Conservation (phyloP, 2,329 filamentous ascomycete genomes). For the Penicillium frequentans region DNA sequence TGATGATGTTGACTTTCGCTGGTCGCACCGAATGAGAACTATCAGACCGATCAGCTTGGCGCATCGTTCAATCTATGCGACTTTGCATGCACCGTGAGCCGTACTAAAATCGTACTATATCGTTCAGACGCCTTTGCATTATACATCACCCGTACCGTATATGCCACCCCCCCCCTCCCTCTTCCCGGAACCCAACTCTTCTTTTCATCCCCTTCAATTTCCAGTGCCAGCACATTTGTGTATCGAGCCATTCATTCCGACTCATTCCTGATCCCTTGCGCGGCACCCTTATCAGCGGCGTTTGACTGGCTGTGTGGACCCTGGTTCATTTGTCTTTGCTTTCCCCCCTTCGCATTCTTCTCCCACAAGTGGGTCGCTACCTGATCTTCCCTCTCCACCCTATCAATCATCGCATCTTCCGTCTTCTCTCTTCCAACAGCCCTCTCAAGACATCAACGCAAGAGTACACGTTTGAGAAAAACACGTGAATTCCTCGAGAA, state of each 20-base stretch:
- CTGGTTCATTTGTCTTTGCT: constrained; percentile 3
- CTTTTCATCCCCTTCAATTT: background rate
- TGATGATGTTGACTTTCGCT: background rate
- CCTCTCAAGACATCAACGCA: background rate
- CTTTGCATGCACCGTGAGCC: background rate
- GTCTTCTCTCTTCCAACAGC: background rate
- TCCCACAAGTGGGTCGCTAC: background rate
- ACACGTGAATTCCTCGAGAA: background rate
- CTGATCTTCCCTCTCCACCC: constrained; percentile 1
- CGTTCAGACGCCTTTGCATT: background rate
- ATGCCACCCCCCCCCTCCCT: background rate
- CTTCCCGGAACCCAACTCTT: background rate
- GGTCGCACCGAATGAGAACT: background rate
- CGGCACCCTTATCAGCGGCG: constrained; percentile 9
- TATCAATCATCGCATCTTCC: background rate
- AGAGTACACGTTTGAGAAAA: background rate
- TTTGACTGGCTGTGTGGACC: constrained; percentile 7
- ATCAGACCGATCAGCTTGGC: no score
- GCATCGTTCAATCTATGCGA: background rate
- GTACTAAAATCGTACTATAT: no score
- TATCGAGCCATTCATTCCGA: background rate
- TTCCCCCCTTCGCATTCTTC: constrained; percentile 9
- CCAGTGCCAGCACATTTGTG: background rate
- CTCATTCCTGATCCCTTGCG: constrained; percentile 15
- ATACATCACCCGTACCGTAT: background rate